Conservation (phyloP, 768 basidiomycete species). For the Mycena amicta region DNA sequence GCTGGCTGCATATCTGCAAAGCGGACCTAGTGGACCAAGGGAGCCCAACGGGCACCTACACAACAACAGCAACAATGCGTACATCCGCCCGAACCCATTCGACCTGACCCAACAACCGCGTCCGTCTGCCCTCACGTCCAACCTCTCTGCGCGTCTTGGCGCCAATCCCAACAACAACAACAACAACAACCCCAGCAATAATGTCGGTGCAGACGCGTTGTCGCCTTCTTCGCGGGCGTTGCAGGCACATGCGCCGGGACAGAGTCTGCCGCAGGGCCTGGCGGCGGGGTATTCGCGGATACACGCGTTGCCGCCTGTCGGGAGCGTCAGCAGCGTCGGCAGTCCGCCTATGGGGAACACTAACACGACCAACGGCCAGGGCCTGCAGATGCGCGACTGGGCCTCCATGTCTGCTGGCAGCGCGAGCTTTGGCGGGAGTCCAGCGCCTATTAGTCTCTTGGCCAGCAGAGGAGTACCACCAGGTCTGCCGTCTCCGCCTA, state of each 20-base stretch:
- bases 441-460: constrained; percentile 14
- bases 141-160: constrained; percentile 15
- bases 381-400: constrained; percentile 18
- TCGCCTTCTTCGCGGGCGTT: constrained; percentile 80
- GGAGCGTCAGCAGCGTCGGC: constrained; percentile 22
- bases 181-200: constrained; percentile 28
- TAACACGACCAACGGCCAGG: not conserved
- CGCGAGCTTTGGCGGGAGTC: constrained; percentile 12
- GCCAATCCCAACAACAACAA: constrained; percentile 4
- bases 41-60: constrained; percentile 37
- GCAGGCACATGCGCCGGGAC: constrained; percentile 87
- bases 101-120: constrained; percentile 44
- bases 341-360: not conserved
- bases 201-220: constrained; percentile 54
- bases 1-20: constrained; percentile 18
- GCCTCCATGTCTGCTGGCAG: constrained; percentile 20
- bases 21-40: constrained; percentile 12
- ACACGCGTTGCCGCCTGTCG: constrained; percentile 64
- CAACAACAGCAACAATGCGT: constrained; percentile 27
- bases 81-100: constrained; percentile 47
- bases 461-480: constrained; percentile 1
- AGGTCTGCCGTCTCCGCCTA: not conserved
- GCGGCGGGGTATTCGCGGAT: constrained; percentile 90
- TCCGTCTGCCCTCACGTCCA: not conserved
- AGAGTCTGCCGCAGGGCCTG: constrained; percentile 88